Conservation (phyloP, 441 rosid species). For the Eruca vesicaria region DNA sequence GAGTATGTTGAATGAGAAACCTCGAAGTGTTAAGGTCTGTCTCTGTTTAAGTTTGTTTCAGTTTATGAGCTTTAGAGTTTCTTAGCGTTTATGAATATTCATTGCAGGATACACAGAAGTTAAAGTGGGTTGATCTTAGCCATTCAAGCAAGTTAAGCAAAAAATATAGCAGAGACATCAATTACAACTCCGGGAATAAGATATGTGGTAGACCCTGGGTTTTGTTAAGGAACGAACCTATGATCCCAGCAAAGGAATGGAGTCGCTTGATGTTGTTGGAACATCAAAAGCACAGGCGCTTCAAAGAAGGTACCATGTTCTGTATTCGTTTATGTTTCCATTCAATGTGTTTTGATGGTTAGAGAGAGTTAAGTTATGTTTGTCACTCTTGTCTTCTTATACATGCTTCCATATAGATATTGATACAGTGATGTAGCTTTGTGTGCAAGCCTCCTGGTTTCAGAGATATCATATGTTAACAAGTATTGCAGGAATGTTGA, state of each 20-base stretch:
- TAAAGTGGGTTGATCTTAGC: slow-evolving; percentile 12
- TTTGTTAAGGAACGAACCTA: slow-evolving; percentile 87
- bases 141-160: neutral
- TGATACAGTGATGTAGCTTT: too few relatives aligned
- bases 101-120: neutral
- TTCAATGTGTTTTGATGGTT: slow-evolving; percentile 17
- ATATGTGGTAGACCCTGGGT: slow-evolving; percentile 91
- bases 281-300: slow-evolving; percentile 91
- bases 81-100: neutral
- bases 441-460: too few relatives aligned
- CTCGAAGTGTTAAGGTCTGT: slow-evolving; percentile 23
- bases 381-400: too few relatives aligned
- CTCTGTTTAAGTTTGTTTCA: neutral
- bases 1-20: neutral
- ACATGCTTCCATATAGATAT: too few relatives aligned
- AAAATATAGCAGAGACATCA: slow-evolving; percentile 96
- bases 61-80: neutral
- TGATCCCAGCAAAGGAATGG: slow-evolving; percentile 89
- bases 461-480: too few relatives aligned
- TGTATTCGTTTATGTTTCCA: neutral
- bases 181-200: slow-evolving; percentile 94
- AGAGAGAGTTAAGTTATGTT: too few relatives aligned
- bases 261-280: slow-evolving; percentile 76
- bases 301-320: slow-evolving; percentile 73
- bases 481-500: too few relatives aligned